These are phyloP conservation scores for Talaromyces funiculosus DNA, from an alignment of 2,329 filamentous ascomycete genomes.

Conservation along the genomic window DNA sequence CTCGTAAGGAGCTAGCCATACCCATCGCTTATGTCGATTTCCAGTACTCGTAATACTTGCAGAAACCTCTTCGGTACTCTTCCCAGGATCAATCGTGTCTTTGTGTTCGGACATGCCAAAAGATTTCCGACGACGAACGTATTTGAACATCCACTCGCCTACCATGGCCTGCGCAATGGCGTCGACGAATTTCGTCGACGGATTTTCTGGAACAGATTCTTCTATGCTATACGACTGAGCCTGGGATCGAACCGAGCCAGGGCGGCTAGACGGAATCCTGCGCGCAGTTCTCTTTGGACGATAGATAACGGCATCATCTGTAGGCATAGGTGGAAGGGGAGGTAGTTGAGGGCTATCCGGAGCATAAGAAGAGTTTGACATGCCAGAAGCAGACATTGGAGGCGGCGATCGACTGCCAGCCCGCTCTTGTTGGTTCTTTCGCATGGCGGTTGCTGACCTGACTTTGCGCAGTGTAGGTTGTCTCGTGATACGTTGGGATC, in stretches of 20 bases:
- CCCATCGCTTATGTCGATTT: constrained; percentile 88
- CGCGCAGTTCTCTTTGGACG: constrained; percentile 26
- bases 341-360: constrained; percentile 67
- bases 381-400: constrained; percentile 39
- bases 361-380: constrained; percentile 62
- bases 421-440: constrained; percentile 47
- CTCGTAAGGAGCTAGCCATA: constrained; percentile 97
- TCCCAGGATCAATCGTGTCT: constrained; percentile 45
- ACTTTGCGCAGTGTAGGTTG: constrained; percentile 69
- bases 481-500: constrained; percentile 51
- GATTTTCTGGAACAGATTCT: constrained; percentile 54
- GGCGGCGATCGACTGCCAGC: constrained; percentile 32
- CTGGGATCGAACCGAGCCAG: constrained; percentile 23
- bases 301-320: constrained; percentile 61
- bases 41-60: constrained; percentile 62
- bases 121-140: constrained; percentile 62
- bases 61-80: constrained; percentile 61
- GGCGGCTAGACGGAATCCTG: constrained; percentile 21
- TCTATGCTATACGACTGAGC: constrained; percentile 28
- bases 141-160: constrained; percentile 61
- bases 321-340: constrained; percentile 58
- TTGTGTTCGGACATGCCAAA: constrained; percentile 63
- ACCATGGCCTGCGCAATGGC: constrained; percentile 98
- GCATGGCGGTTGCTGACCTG: constrained; percentile 72
- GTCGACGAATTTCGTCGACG: constrained; percentile 79